phyloP scores from a whole-genome alignment of 2,329 filamentous ascomycete genomes.

The Monilinia laxa region DNA sequence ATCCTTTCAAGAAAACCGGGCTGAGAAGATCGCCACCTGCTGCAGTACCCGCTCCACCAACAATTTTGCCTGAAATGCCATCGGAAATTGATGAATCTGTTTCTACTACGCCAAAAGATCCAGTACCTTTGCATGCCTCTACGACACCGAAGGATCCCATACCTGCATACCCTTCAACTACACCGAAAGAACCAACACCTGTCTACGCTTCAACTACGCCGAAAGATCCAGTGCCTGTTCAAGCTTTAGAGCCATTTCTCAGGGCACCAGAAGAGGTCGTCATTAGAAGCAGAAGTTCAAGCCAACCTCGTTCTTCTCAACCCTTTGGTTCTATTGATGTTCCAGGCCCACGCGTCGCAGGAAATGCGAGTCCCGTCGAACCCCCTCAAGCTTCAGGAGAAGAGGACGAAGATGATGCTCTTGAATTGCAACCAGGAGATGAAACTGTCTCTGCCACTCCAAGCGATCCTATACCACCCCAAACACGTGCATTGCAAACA shows the following conservation, averaged over 20 bases:
- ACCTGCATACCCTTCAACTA: slow-evolving; percentile 18
- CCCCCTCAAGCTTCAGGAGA: slow-evolving; percentile 6
- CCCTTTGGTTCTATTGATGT: slow-evolving; percentile 19
- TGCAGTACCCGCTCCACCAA: slow-evolving; percentile 9
- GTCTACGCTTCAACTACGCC: slow-evolving; percentile 24
- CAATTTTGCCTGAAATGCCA: background rate
- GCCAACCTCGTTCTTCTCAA: slow-evolving; percentile 10
- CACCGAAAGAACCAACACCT: slow-evolving; percentile 10
- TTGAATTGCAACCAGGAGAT: background rate
- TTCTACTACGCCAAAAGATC: slow-evolving; percentile 26
- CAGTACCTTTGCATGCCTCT: slow-evolving; percentile 21
- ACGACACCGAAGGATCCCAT: slow-evolving; percentile 26
- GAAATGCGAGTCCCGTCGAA: background rate
- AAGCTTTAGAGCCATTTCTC: slow-evolving; percentile 14
- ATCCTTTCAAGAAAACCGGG: slow-evolving; percentile 27
- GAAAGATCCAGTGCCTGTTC: slow-evolving; percentile 26
- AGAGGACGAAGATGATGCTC: slow-evolving; percentile 9
- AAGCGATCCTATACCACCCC: slow-evolving; percentile 12
- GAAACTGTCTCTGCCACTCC: slow-evolving; percentile 10
- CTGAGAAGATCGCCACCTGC: slow-evolving; percentile 28
- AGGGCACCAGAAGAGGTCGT: slow-evolving; percentile 12
- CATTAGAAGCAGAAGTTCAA: slow-evolving; percentile 17
- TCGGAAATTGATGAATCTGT: background rate
- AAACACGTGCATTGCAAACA: slow-evolving; percentile 1
- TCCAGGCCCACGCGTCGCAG: slow-evolving; percentile 3